A percentile compares a stretch with the other conserved stretches of the same genome.
Conservation (phyloP, 768 basidiomycete genomes). For the Podaxis pistillaris region DNA sequence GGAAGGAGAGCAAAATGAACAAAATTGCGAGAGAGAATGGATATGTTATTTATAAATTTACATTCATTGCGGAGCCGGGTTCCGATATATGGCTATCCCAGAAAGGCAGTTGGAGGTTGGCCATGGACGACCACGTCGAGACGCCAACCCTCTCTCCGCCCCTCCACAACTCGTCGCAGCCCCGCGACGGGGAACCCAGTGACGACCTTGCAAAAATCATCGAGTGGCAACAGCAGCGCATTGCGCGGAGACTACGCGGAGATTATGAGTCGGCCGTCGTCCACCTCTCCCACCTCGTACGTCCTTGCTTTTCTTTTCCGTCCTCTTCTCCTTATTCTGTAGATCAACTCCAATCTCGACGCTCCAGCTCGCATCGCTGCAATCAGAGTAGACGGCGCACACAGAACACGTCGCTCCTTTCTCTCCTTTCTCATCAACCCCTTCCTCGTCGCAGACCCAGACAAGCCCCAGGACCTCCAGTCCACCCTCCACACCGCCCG, state of each 20-base stretch:
- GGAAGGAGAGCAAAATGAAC: background rate
- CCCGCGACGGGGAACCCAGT: conserved; percentile 54
- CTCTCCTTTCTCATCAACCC: conserved; percentile 76
- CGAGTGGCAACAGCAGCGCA: conserved; percentile 76
- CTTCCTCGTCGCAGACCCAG: conserved; percentile 29
- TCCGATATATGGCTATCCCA: background rate
- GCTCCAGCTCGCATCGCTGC: conserved; percentile 68
- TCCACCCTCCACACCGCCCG: conserved; percentile 64
- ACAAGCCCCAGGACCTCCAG: conserved; percentile 17
- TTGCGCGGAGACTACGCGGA: conserved; percentile 62
- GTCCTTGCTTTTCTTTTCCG: conserved; percentile 38
- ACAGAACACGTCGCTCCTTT: conserved; percentile 73
- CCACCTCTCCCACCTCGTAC: conserved; percentile 62
- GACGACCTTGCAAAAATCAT: conserved; percentile 52
- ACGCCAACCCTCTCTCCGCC: conserved; percentile 33
- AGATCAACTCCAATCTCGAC: conserved; percentile 70
- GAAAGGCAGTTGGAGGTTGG: conserved; percentile 6
- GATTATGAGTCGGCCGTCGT: conserved; percentile 75
- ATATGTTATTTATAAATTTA: too few relatives aligned
- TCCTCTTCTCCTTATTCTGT: background rate
- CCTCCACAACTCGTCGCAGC: conserved; percentile 51
- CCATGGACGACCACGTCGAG: conserved; percentile 18
- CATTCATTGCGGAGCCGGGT: too few relatives aligned
- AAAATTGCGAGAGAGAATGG: too few relatives aligned
- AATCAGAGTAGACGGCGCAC: conserved; percentile 82